A percentile compares a stretch with the other conserved stretches of the same genome.
phyloP scores from a whole-genome alignment of 1,284 basidiomycete species.

The Irpex sp. region DNA sequence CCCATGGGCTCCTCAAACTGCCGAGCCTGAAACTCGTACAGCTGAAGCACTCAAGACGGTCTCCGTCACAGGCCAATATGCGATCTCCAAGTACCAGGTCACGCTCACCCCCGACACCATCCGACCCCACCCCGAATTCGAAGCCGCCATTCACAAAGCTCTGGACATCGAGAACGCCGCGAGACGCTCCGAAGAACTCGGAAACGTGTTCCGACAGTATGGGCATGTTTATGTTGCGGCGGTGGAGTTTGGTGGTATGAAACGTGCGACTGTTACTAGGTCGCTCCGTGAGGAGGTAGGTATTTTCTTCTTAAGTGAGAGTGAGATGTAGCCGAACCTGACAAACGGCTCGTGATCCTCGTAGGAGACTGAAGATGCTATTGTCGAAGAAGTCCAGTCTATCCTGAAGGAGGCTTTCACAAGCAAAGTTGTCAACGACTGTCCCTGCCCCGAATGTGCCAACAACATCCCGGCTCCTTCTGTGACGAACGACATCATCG shows the following conservation, averaged over 20 bases:
- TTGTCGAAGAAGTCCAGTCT: background rate
- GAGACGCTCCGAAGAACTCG: conserved; percentile 1
- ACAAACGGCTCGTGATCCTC: background rate
- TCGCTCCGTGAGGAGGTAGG: background rate
- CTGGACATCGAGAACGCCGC: background rate
- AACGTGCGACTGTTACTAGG: background rate
- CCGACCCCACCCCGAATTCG: conserved; percentile 2
- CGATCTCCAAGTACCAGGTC: background rate
- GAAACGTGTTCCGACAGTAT: background rate
- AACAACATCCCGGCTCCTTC: background rate
- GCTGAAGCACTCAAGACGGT: background rate
- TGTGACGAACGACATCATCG: background rate
- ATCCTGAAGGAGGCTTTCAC: background rate
- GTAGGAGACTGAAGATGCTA: background rate
- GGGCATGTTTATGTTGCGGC: conserved; percentile 4
- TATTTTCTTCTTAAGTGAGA: background rate
- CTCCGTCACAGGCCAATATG: background rate
- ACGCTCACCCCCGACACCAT: background rate
- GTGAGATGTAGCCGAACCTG: background rate
- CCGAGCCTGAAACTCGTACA: background rate
- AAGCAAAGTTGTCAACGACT: background rate
- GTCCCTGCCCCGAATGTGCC: background rate
- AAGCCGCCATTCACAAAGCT: background rate
- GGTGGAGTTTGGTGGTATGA: conserved; percentile 7
- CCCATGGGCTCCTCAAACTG: background rate